Percentiles rank a stretch among this genome's conserved stretches.
phyloP scores from a whole-genome alignment of 2,329 filamentous ascomycete genomes.

The Cyphellophora attinorum region DNA sequence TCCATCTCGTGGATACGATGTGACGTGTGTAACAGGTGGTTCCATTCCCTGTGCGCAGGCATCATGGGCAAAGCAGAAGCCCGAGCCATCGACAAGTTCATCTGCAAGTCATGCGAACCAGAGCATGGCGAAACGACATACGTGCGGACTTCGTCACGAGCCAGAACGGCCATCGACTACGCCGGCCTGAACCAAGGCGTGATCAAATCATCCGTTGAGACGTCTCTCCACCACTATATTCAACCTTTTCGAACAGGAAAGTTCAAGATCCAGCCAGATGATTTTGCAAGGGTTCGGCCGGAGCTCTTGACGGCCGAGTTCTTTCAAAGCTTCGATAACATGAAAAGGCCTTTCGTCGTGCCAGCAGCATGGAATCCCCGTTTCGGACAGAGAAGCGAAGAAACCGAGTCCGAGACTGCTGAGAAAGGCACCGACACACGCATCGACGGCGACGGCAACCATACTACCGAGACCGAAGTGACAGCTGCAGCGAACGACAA shows the following conservation, averaged over 20 bases:
- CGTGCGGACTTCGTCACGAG: conserved; percentile 56
- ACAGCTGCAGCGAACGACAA: conserved; percentile 5
- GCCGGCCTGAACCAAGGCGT: conserved; percentile 58
- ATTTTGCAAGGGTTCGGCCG: conserved; percentile 54
- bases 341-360: conserved; percentile 58
- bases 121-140: conserved; percentile 55
- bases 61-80: conserved; percentile 57
- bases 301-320: conserved; percentile 55
- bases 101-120: conserved; percentile 51
- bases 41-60: conserved; percentile 57
- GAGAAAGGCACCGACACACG: conserved; percentile 1
- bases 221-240: conserved; percentile 58
- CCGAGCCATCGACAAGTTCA: conserved; percentile 58
- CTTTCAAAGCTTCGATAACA: conserved; percentile 53
- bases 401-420: background rate
- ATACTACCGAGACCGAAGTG: conserved; percentile 6
- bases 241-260: conserved; percentile 57
- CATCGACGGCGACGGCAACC: conserved; percentile 5
- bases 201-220: conserved; percentile 55
- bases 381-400: conserved; percentile 17
- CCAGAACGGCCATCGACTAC: conserved; percentile 58
- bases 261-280: conserved; percentile 51
- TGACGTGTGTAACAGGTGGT: conserved; percentile 60
- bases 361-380: conserved; percentile 52
- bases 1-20: conserved; percentile 53